These are phyloP conservation scores for Globisporangium cylindrosporum DNA, from an alignment of 352 stramenopile genomes.

Conservation along the genomic window DNA sequence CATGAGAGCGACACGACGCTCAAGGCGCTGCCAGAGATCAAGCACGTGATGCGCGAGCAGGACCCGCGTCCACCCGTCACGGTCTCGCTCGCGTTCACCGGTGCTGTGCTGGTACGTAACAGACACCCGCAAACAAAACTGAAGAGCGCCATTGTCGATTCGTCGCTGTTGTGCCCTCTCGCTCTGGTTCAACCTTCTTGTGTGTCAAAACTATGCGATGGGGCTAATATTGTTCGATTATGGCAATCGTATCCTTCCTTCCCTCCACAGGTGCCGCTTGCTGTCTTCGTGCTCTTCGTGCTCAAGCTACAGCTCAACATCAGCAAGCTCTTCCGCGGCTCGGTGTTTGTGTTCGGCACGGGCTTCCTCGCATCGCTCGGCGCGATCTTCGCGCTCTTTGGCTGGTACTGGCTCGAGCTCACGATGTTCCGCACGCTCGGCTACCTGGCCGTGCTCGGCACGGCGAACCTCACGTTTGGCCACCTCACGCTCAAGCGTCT, in stretches of 20 bases:
- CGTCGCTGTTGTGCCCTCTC: neutral
- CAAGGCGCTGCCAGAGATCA: slow-evolving; percentile 80
- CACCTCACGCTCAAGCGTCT: slow-evolving; percentile 80
- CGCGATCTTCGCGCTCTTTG: slow-evolving; percentile 78
- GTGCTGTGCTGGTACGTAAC: slow-evolving; percentile 45
- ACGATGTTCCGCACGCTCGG: slow-evolving; percentile 86
- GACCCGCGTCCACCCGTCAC: slow-evolving; percentile 59
- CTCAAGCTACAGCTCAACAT: slow-evolving; percentile 58
- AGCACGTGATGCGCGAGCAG: slow-evolving; percentile 82
- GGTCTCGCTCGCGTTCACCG: slow-evolving; percentile 72
- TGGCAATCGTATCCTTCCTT: neutral
- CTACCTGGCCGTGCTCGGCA: slow-evolving; percentile 64
- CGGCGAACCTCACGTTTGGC: slow-evolving; percentile 56
- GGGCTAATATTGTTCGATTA: neutral
- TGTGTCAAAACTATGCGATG: neutral
- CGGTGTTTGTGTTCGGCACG: slow-evolving; percentile 62
- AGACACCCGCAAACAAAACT: neutral
- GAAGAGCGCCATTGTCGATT: slow-evolving; percentile 6
- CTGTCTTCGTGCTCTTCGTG: slow-evolving; percentile 64
- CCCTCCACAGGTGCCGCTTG: slow-evolving; percentile 33
- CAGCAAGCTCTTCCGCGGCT: slow-evolving; percentile 61
- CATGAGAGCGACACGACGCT: slow-evolving; percentile 88
- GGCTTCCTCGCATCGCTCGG: slow-evolving; percentile 75
- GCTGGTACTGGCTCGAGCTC: slow-evolving; percentile 84
- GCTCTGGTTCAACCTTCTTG: slow-evolving; percentile 1